phyloP scores from a whole-genome alignment of 768 basidiomycete genomes.

The Auriscalpium vulgare region DNA sequence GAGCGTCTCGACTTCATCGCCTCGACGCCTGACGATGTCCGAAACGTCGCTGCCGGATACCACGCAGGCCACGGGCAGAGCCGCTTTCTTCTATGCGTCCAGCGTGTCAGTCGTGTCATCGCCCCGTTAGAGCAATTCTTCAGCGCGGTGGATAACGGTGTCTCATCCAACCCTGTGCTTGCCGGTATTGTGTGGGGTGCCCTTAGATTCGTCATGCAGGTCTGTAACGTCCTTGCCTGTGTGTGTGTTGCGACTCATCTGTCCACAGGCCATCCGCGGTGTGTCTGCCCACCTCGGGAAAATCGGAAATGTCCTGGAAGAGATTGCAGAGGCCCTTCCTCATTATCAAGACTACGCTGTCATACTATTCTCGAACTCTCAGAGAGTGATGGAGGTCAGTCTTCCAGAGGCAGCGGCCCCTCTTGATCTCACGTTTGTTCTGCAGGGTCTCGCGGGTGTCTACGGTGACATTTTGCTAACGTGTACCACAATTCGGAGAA shows the following conservation, averaged over 20 bases:
- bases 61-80: not conserved
- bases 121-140: conserved; percentile 1
- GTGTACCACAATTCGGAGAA: not conserved
- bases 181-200: conserved; percentile 2
- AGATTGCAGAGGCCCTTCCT: conserved; percentile 1
- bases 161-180: not conserved
- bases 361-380: not conserved
- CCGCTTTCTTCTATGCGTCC: not conserved
- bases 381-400: not conserved
- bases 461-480: not conserved
- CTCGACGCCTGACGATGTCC: not conserved
- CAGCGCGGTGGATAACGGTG: not conserved
- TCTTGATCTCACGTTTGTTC: not conserved
- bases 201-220: conserved; percentile 1
- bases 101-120: not conserved
- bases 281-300: not conserved
- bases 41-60: not conserved
- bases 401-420: not conserved
- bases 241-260: not conserved
- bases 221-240: not conserved
- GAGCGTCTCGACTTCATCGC: not conserved
- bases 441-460: conserved; percentile 2
- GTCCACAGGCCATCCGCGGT: not conserved
- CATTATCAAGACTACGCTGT: conserved; percentile 3
- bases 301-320: conserved; percentile 1